phyloP scores from a whole-genome alignment of 2,329 filamentous ascomycete genomes.

The Aureobasidium musti region DNA sequence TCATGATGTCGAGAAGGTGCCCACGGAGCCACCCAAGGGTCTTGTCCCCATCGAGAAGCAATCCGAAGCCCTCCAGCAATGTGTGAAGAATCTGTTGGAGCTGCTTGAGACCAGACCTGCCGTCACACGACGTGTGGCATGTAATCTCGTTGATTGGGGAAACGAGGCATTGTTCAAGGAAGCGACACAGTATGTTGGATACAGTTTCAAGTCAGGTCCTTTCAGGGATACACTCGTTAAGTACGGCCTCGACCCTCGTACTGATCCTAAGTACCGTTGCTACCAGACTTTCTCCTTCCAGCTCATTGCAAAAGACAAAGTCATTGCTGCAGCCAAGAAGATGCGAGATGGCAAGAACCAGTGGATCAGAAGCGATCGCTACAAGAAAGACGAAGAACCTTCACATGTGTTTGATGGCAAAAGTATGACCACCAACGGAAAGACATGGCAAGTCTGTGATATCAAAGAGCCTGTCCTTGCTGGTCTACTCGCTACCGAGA shows the following conservation, averaged over 20 bases:
- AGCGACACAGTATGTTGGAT: slow-evolving; percentile 80
- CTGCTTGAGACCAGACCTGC: slow-evolving; percentile 75
- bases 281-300: slow-evolving; percentile 93
- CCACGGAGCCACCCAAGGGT: slow-evolving; percentile 60
- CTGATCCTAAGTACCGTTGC: slow-evolving; percentile 70
- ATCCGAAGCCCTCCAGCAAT: slow-evolving; percentile 52
- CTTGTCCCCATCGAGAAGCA: slow-evolving; percentile 54
- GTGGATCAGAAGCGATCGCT: slow-evolving; percentile 30
- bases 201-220: slow-evolving; percentile 88
- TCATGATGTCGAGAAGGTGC: slow-evolving; percentile 63
- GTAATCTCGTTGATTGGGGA: slow-evolving; percentile 66
- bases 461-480: slow-evolving; percentile 76
- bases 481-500: slow-evolving; percentile 64
- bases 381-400: slow-evolving; percentile 28
- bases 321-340: slow-evolving; percentile 27
- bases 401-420: slow-evolving; percentile 84
- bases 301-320: slow-evolving; percentile 48
- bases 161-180: slow-evolving; percentile 64
- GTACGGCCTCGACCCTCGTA: slow-evolving; percentile 83
- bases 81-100: slow-evolving; percentile 64
- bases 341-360: slow-evolving; percentile 23
- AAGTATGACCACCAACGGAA: slow-evolving; percentile 73
- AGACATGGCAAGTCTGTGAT: slow-evolving; percentile 93
- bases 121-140: slow-evolving; percentile 80
- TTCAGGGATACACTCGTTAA: slow-evolving; percentile 86